Percentiles rank a stretch among this genome's conserved stretches.
phyloP scores from a whole-genome alignment of 768 basidiomycete species.

The Candolleomyces efflorescens region DNA sequence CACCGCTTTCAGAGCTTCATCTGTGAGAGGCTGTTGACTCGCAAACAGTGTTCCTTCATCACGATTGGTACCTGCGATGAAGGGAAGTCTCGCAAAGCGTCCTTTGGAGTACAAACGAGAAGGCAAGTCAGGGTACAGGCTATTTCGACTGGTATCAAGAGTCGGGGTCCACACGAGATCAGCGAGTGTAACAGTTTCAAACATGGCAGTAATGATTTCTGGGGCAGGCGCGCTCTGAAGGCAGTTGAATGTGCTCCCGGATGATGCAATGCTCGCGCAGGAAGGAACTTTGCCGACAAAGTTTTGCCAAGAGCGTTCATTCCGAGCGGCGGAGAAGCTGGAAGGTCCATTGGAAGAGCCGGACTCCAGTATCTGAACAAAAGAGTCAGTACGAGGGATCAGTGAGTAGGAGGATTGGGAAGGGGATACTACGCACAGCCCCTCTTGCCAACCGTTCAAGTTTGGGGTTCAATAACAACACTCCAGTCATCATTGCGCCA shows the following conservation, averaged over 20 bases:
- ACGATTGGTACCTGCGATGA: conserved; percentile 40
- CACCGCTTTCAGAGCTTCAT: conserved; percentile 19
- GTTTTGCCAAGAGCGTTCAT: conserved; percentile 32
- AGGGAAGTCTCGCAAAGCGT: conserved; percentile 32
- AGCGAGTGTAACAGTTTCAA: conserved; percentile 6
- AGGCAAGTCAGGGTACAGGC: conserved; percentile 35
- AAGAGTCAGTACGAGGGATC: not conserved
- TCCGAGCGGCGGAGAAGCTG: conserved; percentile 25
- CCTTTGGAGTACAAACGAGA: conserved; percentile 26
- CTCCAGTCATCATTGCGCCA: conserved; percentile 42
- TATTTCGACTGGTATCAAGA: conserved; percentile 35
- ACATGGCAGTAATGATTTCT: conserved; percentile 20
- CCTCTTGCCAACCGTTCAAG: conserved; percentile 30
- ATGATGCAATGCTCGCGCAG: conserved; percentile 22
- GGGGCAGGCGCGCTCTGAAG: conserved; percentile 17
- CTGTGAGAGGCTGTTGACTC: conserved; percentile 18
- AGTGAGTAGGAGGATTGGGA: not conserved
- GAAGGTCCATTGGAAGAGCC: conserved; percentile 33
- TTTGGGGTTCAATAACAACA: conserved; percentile 33
- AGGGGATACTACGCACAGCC: conserved; percentile 16
- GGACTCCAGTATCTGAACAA: conserved; percentile 36
- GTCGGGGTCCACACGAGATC: conserved; percentile 30
- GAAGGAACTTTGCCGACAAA: conserved; percentile 33
- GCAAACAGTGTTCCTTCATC: conserved; percentile 38
- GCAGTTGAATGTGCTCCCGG: conserved; percentile 32